phyloP scores from a whole-genome alignment of 108 stramenopile species.

The Licmophora abbreviata region DNA sequence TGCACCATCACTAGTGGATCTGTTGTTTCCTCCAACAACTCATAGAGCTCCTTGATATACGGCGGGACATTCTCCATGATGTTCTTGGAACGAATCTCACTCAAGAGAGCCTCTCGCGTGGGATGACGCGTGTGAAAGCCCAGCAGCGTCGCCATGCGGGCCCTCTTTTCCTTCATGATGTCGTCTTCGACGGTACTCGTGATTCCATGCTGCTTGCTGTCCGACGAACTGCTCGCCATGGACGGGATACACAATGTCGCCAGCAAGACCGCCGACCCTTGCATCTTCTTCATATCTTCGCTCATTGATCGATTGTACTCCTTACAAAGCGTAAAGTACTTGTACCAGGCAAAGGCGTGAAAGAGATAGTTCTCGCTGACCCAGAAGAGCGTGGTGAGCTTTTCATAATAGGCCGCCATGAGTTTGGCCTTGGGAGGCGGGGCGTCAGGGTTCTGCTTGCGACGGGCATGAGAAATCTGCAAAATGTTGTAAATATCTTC shows the following conservation, averaged over 20 bases:
- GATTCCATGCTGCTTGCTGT: conserved; percentile 25
- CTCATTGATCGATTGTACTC: conserved; percentile 89
- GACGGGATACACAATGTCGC: conserved; percentile 87
- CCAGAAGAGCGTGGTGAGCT: conserved; percentile 95
- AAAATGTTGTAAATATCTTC: conserved; percentile 98
- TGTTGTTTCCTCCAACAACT: conserved; percentile 66
- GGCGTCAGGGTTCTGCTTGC: conserved; percentile 48
- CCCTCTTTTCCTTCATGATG: conserved; percentile 87
- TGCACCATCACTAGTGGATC: conserved; percentile 78
- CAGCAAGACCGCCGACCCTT: conserved; percentile 84
- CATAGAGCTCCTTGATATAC: conserved; percentile 69
- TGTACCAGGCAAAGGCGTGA: conserved; percentile 97
- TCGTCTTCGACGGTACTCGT: conserved; percentile 65
- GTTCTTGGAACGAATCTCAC: conserved; percentile 59
- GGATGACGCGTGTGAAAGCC: conserved; percentile 89
- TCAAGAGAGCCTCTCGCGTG: conserved; percentile 79
- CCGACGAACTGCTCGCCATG: conserved; percentile 15
- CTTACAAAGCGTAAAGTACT: conserved; percentile 83
- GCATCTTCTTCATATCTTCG: conserved; percentile 59
- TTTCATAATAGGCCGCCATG: conserved; percentile 97
- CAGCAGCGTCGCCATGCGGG: conserved; percentile 91
- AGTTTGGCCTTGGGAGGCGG: conserved; percentile 90
- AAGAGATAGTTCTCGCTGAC: conserved; percentile 95
- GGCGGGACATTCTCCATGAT: conserved; percentile 70
- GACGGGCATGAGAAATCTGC: conserved; percentile 71